Evolutionary conservation across 2,329 filamentous ascomycete genomes (phyloP).

Genomic region (Apiospora sp.): DNA sequence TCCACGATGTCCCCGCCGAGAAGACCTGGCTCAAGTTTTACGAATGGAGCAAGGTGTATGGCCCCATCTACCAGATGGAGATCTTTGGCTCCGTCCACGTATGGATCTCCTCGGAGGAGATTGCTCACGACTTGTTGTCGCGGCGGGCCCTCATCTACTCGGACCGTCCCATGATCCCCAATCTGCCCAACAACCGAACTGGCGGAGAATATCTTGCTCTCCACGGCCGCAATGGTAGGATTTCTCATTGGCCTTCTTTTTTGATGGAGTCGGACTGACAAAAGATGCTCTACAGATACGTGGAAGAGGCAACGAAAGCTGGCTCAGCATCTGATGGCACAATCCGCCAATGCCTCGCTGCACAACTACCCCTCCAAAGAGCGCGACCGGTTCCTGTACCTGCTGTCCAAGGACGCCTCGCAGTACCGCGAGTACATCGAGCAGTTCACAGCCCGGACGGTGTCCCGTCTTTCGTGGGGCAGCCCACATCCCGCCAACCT

Average conservation of each 20-base stretch:
- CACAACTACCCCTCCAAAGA: constrained; percentile 53
- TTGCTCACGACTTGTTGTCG: constrained; percentile 55
- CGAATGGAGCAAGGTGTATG: constrained; percentile 55
- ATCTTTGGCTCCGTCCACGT: constrained; percentile 56
- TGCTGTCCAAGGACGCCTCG: constrained; percentile 48
- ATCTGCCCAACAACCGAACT: constrained; percentile 55
- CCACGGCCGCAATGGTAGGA: constrained; percentile 50
- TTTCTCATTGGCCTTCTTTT: background rate
- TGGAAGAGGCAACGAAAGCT: constrained; percentile 59
- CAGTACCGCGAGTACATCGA: constrained; percentile 56
- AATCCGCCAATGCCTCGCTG: constrained; percentile 45
- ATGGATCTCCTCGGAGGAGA: constrained; percentile 55
- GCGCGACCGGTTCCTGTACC: constrained; percentile 54
- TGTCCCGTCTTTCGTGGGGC: constrained; percentile 56
- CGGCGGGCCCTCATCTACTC: constrained; percentile 53
- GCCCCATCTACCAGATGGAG: constrained; percentile 55
- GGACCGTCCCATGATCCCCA: constrained; percentile 56
- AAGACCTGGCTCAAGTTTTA: constrained; percentile 56
- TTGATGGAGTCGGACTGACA: constrained; percentile 20
- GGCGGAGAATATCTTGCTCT: constrained; percentile 56
- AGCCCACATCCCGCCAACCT: constrained; percentile 49
- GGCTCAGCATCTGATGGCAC: constrained; percentile 52
- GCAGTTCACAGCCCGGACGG: constrained; percentile 55
- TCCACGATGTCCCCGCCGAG: constrained; percentile 53
- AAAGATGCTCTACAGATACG: constrained; percentile 43